Conservation (phyloP, 495 filamentous ascomycete genomes). For the Choiromyces venosus region DNA sequence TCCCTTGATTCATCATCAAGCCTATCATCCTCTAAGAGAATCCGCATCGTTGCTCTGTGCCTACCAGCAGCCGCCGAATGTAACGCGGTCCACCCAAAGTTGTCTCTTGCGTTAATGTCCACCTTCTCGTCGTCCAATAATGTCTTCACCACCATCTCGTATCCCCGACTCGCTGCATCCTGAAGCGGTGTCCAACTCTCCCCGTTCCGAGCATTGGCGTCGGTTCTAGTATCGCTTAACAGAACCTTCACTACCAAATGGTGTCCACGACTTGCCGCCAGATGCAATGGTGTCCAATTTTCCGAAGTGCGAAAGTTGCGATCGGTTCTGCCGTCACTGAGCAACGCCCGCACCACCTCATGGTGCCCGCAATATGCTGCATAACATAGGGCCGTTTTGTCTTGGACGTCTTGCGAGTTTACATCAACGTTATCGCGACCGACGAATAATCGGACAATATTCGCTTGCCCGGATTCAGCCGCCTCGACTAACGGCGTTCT, state of each 20-base stretch:
- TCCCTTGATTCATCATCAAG: neutral
- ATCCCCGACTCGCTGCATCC: neutral
- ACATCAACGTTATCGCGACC: neutral
- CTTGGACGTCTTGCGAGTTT: neutral
- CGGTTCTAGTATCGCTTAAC: neutral
- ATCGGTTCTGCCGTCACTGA: neutral
- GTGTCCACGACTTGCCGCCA: neutral
- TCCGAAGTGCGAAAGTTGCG: neutral
- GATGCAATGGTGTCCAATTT: neutral
- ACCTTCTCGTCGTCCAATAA: neutral
- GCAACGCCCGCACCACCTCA: neutral
- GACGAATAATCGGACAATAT: neutral
- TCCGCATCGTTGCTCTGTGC: neutral
- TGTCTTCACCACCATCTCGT: neutral
- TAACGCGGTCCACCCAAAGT: neutral
- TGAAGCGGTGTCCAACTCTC: neutral
- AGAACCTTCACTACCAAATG: neutral
- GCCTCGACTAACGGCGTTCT: neutral
- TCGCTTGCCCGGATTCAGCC: neutral
- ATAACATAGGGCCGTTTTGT: neutral
- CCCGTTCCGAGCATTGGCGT: neutral
- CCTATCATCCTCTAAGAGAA: neutral
- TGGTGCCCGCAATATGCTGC: neutral
- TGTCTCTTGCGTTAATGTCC: constrained; percentile 1
- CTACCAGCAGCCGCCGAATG: neutral